Conservation (phyloP, 345 rosid species). For the Eucalyptus decipiens region DNA sequence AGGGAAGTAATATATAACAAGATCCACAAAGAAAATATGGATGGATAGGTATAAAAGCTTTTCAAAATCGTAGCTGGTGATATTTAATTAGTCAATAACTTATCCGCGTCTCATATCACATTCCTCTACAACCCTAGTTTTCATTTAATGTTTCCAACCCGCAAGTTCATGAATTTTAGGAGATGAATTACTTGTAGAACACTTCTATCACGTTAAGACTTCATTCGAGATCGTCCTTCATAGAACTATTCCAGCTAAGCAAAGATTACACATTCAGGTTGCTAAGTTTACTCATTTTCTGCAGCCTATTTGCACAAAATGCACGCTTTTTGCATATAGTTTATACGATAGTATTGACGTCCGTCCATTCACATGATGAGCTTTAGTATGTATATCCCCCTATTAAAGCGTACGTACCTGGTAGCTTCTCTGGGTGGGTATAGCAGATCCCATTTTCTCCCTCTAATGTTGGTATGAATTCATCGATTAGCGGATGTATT, state of each 20-base stretch:
- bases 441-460: constrained; percentile 96
- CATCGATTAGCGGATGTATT: constrained; percentile 81
- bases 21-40: not conserved
- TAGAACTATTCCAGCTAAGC: not conserved
- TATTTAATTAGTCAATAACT: not conserved
- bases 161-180: not conserved
- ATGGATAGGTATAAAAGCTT: not conserved
- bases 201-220: not conserved
- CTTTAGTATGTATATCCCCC: not conserved
- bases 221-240: not conserved
- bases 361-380: not conserved
- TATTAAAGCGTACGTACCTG: constrained; percentile 26
- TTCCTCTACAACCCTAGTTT: not conserved
- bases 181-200: not conserved
- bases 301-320: not conserved
- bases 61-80: not conserved
- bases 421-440: constrained; percentile 91
- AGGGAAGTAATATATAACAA: not conserved
- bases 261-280: not conserved
- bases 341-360: not conserved
- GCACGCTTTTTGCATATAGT: not conserved
- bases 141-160: not conserved
- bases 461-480: constrained; percentile 79
- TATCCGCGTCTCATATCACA: not conserved
- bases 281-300: not conserved